A percentile compares a stretch with the other conserved stretches of the same genome.
Evolutionary conservation across 2,329 filamentous ascomycete species (phyloP).

Genomic region (Dactylonectria estremocensis): DNA sequence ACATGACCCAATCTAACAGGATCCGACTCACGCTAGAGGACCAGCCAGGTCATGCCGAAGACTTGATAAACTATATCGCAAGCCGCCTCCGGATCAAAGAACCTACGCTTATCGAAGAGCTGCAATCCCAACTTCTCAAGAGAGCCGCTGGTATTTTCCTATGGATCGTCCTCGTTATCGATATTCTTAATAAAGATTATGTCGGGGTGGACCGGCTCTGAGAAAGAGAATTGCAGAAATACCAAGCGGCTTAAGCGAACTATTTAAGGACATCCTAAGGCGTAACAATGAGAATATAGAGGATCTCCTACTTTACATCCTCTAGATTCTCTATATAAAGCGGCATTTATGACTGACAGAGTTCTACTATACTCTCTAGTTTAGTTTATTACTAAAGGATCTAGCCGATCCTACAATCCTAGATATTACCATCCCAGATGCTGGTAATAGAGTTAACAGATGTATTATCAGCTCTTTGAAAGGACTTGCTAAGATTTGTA

Average conservation of each 20-base stretch:
- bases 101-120: conserved; percentile 1
- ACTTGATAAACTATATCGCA: conserved; percentile 53
- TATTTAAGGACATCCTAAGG: conserved; percentile 66
- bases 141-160: conserved; percentile 61
- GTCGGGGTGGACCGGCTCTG: conserved; percentile 46
- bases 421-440: conserved; percentile 29
- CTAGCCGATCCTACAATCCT: conserved; percentile 46
- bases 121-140: conserved; percentile 47
- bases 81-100: conserved; percentile 47
- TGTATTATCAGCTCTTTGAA: conserved; percentile 63
- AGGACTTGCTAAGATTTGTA: conserved; percentile 65
- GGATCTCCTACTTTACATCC: conserved; percentile 61
- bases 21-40: conserved; percentile 53
- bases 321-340: conserved; percentile 67
- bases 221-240: conserved; percentile 51
- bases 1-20: too few species aligned
- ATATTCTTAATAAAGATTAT: conserved; percentile 56
- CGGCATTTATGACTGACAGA: conserved; percentile 60
- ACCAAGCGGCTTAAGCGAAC: conserved; percentile 57
- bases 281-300: conserved; percentile 61
- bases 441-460: conserved; percentile 32
- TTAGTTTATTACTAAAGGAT: conserved; percentile 39
- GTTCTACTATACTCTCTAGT: conserved; percentile 60
- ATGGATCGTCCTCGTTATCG: conserved; percentile 59
- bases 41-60: conserved; percentile 53